These are phyloP conservation scores for Trichoderma sp. DNA, from an alignment of 2,329 filamentous ascomycete genomes.

Conservation along the genomic window DNA sequence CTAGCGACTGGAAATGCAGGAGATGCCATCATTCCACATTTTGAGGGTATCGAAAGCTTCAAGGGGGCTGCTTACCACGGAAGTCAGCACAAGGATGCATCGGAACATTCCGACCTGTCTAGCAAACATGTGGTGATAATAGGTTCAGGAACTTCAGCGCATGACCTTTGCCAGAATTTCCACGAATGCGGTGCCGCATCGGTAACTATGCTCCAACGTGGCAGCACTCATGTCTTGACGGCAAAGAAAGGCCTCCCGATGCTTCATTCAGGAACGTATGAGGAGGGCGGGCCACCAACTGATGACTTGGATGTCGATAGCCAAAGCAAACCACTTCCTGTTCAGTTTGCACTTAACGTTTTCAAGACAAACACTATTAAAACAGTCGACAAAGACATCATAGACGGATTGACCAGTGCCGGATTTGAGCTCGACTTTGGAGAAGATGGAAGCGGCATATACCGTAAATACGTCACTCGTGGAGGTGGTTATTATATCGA, in stretches of 20 bases:
- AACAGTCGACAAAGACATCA: not conserved
- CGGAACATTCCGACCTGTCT: not conserved
- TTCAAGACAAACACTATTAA: not conserved
- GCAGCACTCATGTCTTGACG: not conserved
- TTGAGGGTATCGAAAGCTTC: not conserved
- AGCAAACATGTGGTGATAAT: not conserved
- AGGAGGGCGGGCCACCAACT: not conserved
- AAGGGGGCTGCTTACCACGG: not conserved
- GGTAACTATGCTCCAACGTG: not conserved
- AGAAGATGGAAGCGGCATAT: not conserved
- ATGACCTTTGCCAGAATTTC: constrained; percentile 5
- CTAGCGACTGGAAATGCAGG: not conserved
- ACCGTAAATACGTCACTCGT: not conserved
- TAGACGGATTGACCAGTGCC: not conserved
- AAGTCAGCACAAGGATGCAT: constrained; percentile 2
- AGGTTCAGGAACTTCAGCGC: not conserved
- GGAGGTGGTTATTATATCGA: constrained; percentile 8
- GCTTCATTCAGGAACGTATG: not conserved
- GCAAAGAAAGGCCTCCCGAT: not conserved
- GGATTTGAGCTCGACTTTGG: not conserved
- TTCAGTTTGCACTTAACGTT: not conserved
- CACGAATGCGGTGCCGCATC: not conserved
- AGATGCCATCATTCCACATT: not conserved
- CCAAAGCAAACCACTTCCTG: not conserved
- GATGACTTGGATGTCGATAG: not conserved